phyloP scores from a whole-genome alignment of 129 eudicot species.

The Pseudognaphalium luteoalbum region DNA sequence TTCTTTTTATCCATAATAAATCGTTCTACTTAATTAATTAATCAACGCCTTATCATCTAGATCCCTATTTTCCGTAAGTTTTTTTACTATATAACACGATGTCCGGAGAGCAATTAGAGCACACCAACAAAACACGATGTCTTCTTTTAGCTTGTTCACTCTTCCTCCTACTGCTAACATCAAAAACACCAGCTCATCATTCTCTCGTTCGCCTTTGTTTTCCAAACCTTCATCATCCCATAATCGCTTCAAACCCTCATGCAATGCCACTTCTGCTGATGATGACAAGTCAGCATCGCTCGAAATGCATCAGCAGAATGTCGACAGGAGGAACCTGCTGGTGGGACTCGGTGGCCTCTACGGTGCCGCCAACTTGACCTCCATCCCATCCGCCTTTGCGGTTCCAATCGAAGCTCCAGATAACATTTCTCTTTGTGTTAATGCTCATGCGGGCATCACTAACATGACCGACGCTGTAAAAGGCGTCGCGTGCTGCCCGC shows the following conservation, averaged over 20 bases:
- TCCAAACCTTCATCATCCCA: slow-evolving; percentile 3
- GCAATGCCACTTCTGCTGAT: not conserved
- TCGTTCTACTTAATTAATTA: too few relatives aligned
- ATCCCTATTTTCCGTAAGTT: too few relatives aligned
- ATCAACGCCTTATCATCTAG: too few relatives aligned
- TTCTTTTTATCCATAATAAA: too few relatives aligned
- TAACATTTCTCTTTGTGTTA: not conserved
- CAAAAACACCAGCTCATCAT: not conserved
- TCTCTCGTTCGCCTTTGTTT: not conserved
- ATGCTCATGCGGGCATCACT: not conserved
- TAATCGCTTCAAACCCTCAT: not conserved
- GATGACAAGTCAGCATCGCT: not conserved
- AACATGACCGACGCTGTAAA: not conserved
- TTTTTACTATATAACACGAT: too few relatives aligned
- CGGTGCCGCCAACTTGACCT: slow-evolving; percentile 10
- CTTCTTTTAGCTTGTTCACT: slow-evolving; percentile 10
- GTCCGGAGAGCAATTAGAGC: too few relatives aligned
- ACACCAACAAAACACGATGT: slow-evolving; percentile 7
- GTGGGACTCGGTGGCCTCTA: slow-evolving; percentile 18
- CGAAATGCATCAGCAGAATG: not conserved
- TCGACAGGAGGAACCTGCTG: slow-evolving; percentile 16
- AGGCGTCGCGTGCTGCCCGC: not conserved
- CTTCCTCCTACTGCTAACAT: not conserved
- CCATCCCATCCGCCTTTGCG: slow-evolving; percentile 1
- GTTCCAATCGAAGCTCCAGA: not conserved